Conservation (phyloP, 192 early-diverging fungal genomes). For the Umbelopsis vinacea region DNA sequence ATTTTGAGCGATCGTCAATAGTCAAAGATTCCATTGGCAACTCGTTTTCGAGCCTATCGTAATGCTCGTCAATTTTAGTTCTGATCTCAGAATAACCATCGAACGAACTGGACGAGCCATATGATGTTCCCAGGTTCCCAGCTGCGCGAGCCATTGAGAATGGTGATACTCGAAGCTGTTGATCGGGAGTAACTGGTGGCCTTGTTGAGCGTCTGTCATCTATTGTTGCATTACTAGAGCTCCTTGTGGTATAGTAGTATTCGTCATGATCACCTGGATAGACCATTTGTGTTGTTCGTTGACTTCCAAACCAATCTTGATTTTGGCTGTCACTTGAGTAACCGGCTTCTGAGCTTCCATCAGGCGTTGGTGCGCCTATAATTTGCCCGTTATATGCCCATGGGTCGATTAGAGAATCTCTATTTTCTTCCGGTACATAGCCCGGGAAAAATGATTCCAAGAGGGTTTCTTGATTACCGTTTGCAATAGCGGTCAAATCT, state of each 20-base stretch:
- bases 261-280: background rate
- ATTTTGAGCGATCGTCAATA: background rate
- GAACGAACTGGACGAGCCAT: background rate
- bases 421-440: background rate
- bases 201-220: background rate
- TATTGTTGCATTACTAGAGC: background rate
- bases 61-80: background rate
- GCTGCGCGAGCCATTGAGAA: conserved; percentile 4
- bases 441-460: background rate
- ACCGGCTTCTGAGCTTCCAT: background rate
- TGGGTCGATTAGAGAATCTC: conserved; percentile 13
- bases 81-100: background rate
- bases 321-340: conserved; percentile 4
- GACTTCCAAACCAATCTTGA: background rate
- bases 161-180: conserved; percentile 6
- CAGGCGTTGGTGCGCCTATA: background rate
- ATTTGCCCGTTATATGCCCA: background rate
- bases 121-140: background rate
- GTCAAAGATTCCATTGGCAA: conserved; percentile 5
- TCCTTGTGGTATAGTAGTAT: background rate
- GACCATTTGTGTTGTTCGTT: background rate
- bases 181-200: background rate
- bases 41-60: background rate
- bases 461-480: background rate
- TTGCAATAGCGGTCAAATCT: background rate